phyloP scores from a whole-genome alignment of 2,329 filamentous ascomycete genomes.

The Ramichloridium luteum region DNA sequence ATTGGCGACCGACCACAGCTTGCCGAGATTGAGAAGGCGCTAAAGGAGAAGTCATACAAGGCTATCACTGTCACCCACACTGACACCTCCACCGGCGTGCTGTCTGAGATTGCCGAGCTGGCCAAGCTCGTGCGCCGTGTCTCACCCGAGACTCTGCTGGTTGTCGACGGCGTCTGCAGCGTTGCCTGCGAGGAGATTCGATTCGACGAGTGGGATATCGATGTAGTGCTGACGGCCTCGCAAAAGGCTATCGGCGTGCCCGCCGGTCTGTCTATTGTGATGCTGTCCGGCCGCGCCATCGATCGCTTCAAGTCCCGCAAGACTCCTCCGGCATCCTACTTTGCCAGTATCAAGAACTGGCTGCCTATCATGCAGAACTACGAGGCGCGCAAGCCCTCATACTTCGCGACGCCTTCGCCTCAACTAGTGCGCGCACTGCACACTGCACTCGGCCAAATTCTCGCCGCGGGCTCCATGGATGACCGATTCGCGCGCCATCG shows the following conservation, averaged over 20 bases:
- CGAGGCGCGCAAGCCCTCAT: slow-evolving; percentile 91
- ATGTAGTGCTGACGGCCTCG: slow-evolving; percentile 84
- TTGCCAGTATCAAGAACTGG: slow-evolving; percentile 96
- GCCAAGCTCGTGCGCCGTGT: slow-evolving; percentile 73
- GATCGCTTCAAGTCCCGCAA: slow-evolving; percentile 68
- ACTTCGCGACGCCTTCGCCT: slow-evolving; percentile 93
- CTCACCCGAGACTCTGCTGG: slow-evolving; percentile 78
- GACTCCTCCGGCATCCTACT: slow-evolving; percentile 75
- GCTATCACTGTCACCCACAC: slow-evolving; percentile 90
- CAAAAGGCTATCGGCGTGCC: slow-evolving; percentile 97
- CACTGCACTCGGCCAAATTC: slow-evolving; percentile 75
- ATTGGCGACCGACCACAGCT: slow-evolving; percentile 82
- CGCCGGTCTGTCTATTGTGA: slow-evolving; percentile 84
- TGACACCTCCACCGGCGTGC: slow-evolving; percentile 90
- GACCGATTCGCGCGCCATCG: slow-evolving; percentile 76
- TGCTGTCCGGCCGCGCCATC: slow-evolving; percentile 83
- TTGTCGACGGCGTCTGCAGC: slow-evolving; percentile 95
- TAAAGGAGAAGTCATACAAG: slow-evolving; percentile 89
- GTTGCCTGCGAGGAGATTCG: slow-evolving; percentile 91
- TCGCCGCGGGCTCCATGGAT: slow-evolving; percentile 63
- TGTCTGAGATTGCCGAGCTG: slow-evolving; percentile 78
- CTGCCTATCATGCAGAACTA: slow-evolving; percentile 97
- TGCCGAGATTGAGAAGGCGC: slow-evolving; percentile 73
- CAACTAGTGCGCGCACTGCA: slow-evolving; percentile 89
- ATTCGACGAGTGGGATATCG: slow-evolving; percentile 89